Conservation (phyloP, 306 rosid species). For the Luffa aegyptiaca region DNA sequence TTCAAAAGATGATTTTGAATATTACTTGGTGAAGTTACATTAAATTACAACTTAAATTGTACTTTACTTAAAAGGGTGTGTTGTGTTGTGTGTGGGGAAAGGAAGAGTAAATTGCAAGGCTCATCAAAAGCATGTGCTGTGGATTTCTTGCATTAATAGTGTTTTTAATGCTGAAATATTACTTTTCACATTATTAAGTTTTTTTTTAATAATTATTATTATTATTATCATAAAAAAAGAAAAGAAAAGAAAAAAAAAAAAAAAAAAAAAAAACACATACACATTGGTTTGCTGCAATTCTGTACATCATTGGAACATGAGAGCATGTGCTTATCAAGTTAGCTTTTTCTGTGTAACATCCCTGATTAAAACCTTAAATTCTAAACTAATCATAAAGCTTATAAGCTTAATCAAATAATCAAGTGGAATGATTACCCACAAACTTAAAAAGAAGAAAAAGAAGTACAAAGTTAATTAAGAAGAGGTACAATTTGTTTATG, state of each 20-base stretch:
- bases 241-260: background rate
- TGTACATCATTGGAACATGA: conserved; percentile 38
- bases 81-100: background rate
- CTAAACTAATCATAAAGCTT: background rate
- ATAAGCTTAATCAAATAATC: background rate
- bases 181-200: background rate
- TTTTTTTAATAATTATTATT: background rate
- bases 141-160: conserved; percentile 2
- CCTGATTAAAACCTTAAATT: background rate
- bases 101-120: conserved; percentile 1
- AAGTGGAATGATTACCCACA: background rate
- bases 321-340: conserved; percentile 33
- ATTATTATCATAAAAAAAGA: too few relatives aligned
- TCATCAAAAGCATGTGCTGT: conserved; percentile 9
- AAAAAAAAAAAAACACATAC: background rate
- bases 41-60: background rate
- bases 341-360: background rate
- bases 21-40: background rate
- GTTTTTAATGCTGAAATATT: background rate
- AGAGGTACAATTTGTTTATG: conserved; percentile 14
- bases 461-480: conserved; percentile 9
- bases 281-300: conserved; percentile 17
- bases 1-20: background rate
- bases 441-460: background rate
- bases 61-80: background rate